Evolutionary conservation across 768 basidiomycete genomes (phyloP).

Genomic region (Pholiota conissans): DNA sequence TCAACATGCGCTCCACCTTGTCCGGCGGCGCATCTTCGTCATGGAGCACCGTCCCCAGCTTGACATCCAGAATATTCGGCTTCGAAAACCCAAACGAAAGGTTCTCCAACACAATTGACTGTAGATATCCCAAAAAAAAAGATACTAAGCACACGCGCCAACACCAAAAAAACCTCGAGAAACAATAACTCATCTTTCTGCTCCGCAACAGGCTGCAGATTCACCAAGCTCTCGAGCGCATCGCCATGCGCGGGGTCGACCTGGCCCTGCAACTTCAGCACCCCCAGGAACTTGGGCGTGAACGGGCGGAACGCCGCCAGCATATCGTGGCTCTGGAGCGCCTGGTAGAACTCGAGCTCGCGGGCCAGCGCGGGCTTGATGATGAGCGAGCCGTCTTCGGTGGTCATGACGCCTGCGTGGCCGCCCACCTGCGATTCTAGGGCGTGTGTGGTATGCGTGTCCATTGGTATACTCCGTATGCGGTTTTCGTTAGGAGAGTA

Average conservation of each 20-base stretch:
- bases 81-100: conserved; percentile 68
- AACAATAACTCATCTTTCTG: conserved; percentile 43
- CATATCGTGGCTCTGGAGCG: conserved; percentile 38
- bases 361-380: conserved; percentile 71
- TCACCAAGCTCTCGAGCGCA: conserved; percentile 19
- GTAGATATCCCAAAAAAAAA: conserved; percentile 30
- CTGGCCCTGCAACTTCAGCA: conserved; percentile 70
- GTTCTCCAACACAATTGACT: conserved; percentile 88
- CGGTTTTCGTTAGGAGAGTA: too few species aligned
- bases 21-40: conserved; percentile 65
- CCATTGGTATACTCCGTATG: conserved; percentile 2
- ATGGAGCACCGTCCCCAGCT: conserved; percentile 89
- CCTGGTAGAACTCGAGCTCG: conserved; percentile 75
- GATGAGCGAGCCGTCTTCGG: conserved; percentile 74
- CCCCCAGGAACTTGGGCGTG: conserved; percentile 79
- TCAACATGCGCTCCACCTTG: conserved; percentile 79
- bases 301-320: conserved; percentile 53
- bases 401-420: conserved; percentile 70
- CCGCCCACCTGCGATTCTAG: conserved; percentile 77
- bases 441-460: conserved; percentile 21
- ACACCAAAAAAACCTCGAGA: background rate
- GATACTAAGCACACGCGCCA: conserved; percentile 12
- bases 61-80: conserved; percentile 90
- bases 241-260: conserved; percentile 36
- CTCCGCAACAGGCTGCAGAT: conserved; percentile 26